Conservation (phyloP, 495 filamentous ascomycete genomes). For the Aspergillus bridgeri region DNA sequence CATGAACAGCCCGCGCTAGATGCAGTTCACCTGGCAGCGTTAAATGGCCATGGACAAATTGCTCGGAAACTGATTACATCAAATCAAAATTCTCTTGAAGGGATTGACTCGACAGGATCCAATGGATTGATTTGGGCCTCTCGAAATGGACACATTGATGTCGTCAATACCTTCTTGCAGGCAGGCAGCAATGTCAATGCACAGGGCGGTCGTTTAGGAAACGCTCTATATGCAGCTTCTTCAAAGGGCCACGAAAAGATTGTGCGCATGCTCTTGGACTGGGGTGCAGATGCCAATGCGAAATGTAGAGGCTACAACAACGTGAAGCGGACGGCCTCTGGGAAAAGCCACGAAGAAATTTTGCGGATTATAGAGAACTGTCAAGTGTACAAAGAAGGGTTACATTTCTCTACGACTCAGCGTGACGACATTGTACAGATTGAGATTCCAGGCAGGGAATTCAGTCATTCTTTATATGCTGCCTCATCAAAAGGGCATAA, state of each 20-base stretch:
- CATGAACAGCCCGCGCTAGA: neutral
- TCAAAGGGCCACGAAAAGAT: slow-evolving; percentile 13
- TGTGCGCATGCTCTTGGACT: slow-evolving; percentile 19
- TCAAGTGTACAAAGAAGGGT: no score
- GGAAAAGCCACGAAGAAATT: no score
- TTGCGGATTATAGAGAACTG: no score
- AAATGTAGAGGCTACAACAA: no score
- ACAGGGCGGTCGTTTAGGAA: slow-evolving; percentile 11
- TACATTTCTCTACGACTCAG: no score
- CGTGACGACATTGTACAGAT: no score
- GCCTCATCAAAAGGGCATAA: neutral
- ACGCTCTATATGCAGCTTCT: slow-evolving; percentile 18
- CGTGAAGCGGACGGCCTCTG: no score
- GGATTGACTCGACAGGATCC: neutral
- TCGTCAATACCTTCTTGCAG: slow-evolving; percentile 18
- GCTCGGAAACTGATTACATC: neutral
- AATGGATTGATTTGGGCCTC: neutral
- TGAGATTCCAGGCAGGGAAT: no score
- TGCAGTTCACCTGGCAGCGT: neutral
- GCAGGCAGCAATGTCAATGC: slow-evolving; percentile 11
- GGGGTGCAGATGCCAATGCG: slow-evolving; percentile 18
- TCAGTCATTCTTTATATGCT: no score
- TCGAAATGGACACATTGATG: slow-evolving; percentile 8
- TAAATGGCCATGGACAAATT: neutral
- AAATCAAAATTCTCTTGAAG: neutral